Conservation (phyloP, 2,329 filamentous ascomycete species). For the Exophiala dermatitidis region DNA sequence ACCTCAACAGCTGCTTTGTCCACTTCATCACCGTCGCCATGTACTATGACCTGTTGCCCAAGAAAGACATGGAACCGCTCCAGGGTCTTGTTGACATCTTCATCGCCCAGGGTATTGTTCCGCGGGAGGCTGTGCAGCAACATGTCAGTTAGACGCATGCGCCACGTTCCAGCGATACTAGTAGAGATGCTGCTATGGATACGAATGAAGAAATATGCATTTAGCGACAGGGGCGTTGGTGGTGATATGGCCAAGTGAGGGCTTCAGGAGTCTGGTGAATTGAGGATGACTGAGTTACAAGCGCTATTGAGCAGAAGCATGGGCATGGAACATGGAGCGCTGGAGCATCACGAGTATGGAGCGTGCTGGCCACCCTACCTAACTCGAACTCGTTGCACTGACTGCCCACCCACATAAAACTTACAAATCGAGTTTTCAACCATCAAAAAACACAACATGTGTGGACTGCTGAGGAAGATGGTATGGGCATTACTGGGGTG, state of each 20-base stretch:
- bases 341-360: not conserved
- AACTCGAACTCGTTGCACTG: too few relatives aligned
- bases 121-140: constrained; percentile 49
- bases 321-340: not conserved
- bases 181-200: not conserved
- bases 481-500: too few relatives aligned
- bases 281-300: not conserved
- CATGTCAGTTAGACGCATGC: constrained; percentile 13
- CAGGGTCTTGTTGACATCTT: constrained; percentile 88
- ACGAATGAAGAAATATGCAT: not conserved
- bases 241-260: not conserved
- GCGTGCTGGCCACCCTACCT: not conserved
- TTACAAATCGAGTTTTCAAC: too few relatives aligned
- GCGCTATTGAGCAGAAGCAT: not conserved
- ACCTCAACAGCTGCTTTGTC: constrained; percentile 80
- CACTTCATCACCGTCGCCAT: constrained; percentile 77
- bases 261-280: not conserved
- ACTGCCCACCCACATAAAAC: too few relatives aligned
- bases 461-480: too few relatives aligned
- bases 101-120: constrained; percentile 81
- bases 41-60: constrained; percentile 74
- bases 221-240: constrained; percentile 1
- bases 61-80: constrained; percentile 91
- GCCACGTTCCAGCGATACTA: not conserved
- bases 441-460: too few relatives aligned